These are phyloP conservation scores for Cladosporium phlei DNA, from an alignment of 2,329 filamentous ascomycete genomes.

Conservation along the genomic window DNA sequence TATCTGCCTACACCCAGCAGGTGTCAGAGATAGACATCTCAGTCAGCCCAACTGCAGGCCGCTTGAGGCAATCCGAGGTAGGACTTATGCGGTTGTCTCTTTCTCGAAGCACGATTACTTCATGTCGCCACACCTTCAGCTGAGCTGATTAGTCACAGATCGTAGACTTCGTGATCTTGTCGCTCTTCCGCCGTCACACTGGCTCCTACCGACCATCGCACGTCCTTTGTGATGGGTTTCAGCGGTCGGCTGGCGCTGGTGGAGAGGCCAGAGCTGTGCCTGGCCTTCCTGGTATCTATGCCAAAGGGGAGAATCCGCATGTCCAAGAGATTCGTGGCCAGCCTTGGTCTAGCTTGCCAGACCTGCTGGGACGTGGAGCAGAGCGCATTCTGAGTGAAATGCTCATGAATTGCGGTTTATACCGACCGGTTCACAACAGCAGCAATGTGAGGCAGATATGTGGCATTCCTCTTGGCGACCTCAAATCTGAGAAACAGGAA, in stretches of 20 bases:
- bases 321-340: slow-evolving; percentile 62
- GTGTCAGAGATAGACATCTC: slow-evolving; percentile 28
- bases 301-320: slow-evolving; percentile 63
- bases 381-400: slow-evolving; percentile 74
- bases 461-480: slow-evolving; percentile 58
- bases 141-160: slow-evolving; percentile 33
- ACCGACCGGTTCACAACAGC: slow-evolving; percentile 56
- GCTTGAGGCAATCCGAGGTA: slow-evolving; percentile 41
- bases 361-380: slow-evolving; percentile 68
- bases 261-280: slow-evolving; percentile 33
- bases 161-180: slow-evolving; percentile 59
- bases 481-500: slow-evolving; percentile 18
- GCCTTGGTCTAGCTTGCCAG: slow-evolving; percentile 72
- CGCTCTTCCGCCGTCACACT: slow-evolving; percentile 61
- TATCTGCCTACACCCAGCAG: slow-evolving; percentile 44
- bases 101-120: slow-evolving; percentile 37
- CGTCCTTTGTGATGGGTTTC: slow-evolving; percentile 78
- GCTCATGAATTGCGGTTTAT: slow-evolving; percentile 73
- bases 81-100: slow-evolving; percentile 18
- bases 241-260: slow-evolving; percentile 41
- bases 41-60: slow-evolving; percentile 21
- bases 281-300: slow-evolving; percentile 62
- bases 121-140: slow-evolving; percentile 11
- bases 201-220: slow-evolving; percentile 58
- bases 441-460: slow-evolving; percentile 73